Evolutionary conservation across 352 stramenopile species (phyloP), one percentile per base, ranked within the genome.

Genomic region (Phytophthora sansomeana): DNA sequence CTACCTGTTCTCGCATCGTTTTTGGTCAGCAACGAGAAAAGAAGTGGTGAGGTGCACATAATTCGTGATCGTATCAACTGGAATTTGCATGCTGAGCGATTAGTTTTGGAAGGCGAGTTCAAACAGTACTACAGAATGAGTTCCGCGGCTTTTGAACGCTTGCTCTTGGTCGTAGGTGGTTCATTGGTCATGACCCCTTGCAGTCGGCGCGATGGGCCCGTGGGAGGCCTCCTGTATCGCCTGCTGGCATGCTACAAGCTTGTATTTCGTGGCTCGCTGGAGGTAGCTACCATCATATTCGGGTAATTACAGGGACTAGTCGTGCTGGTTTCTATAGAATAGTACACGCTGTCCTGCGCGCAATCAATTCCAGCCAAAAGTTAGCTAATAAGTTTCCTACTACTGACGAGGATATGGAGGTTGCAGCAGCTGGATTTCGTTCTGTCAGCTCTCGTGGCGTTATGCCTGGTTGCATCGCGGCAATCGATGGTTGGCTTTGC

Each of bases 261-360:
- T 58, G 47, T 30, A 47, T 58, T 17, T 35, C 21, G 0, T 66
- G 58, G 58, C 19, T 58, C 1, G 47, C 48, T 5, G 58, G 58
- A n/a, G 58, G 58, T 5, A 52, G 57, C 16, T 66, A 65, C 16
- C 35, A 65, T 11, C 46, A 65, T 14, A 58, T 58, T 19, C 26
- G 35, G 17, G 47, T 58, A 0, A 58, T 65, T 5, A 64, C 56
- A 6, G 35, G 46, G 17, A 57, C 46, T 4, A 50, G 47, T 16
- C 21, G 46, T 21, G 36, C 24, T 4, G 46, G 36, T 3, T 64
- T 64, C 33, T 63, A 56, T 21, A 26, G 35, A 6, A 64, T 51
- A 4, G 36, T 52, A 3, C 46, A 64, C n/a, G 26, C 43, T 3
- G 57, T 51, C 0, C 4, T 64, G 10, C 24, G 7, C 0, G 35